Conservation (phyloP, 139 green algal genomes). For the Tetradesmus obliquus region DNA sequence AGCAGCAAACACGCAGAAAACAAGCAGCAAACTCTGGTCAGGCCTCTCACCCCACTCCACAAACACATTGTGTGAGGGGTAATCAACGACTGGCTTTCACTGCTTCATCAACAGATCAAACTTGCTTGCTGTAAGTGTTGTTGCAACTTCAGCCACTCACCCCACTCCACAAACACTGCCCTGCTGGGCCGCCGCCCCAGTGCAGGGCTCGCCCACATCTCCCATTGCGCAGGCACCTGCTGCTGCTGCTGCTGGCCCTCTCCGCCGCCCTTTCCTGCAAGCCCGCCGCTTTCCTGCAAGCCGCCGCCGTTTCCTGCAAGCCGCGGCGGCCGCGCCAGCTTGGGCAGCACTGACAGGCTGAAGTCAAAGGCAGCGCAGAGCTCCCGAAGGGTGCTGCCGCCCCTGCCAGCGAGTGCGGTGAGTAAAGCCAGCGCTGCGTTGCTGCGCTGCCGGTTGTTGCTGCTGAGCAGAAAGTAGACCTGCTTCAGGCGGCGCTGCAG, state of each 20-base stretch:
- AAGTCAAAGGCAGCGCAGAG: constrained; percentile 68
- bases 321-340: constrained; percentile 50
- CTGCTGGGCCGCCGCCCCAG: constrained; percentile 62
- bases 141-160: background rate
- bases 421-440: constrained; percentile 68
- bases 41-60: background rate
- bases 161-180: constrained; percentile 65
- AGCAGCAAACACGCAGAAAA: too few relatives aligned
- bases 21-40: background rate
- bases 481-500: constrained; percentile 57
- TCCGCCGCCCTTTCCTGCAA: background rate
- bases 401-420: constrained; percentile 45
- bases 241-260: background rate
- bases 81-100: background rate
- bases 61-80: background rate
- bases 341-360: constrained; percentile 59
- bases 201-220: constrained; percentile 54
- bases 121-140: background rate
- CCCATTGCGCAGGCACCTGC: constrained; percentile 34
- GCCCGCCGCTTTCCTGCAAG: background rate
- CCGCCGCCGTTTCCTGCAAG: constrained; percentile 8
- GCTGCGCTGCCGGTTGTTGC: constrained; percentile 19
- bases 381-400: constrained; percentile 41
- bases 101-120: background rate
- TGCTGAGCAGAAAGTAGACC: constrained; percentile 67